Base-by-base conservation (phyloP, 2,329 filamentous ascomycete genomes). In the Aureobasidium mangrovei region DNA sequence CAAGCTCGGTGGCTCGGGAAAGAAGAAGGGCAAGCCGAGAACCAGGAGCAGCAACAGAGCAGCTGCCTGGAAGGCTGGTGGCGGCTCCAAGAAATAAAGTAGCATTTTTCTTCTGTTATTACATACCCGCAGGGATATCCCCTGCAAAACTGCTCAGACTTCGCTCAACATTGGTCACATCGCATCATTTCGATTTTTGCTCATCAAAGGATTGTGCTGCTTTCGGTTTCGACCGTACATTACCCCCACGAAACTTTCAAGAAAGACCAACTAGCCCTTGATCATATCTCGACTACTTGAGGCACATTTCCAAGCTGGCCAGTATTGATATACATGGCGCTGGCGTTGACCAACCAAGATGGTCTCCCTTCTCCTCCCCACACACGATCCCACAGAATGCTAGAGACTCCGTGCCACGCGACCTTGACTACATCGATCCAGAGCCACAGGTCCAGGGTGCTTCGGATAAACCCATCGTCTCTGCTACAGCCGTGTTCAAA, bases 401-500 rank as follows among this genome's bases (percentile, higher is more conserved):
- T 78, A 35, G 74, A 69, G 0, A 79, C 54, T 2, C 81, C 79
- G 60, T 77, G 76, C 52, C 75, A 72, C 4, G 78, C 40, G 8
- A 83, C 73, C 42, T 71, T 70, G 1, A 74, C 61, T 1, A 78
- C 65, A 62, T 79, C 76, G 46, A 75, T 63, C 80, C 80, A 82
- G 8, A 74, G 56, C 38, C 62, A 54, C 4, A 67, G 57, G 54
- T 70, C 69, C 6, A 74, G 42, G 26, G 73, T 42, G 1, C 70
- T 70, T 33, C 62, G 60, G 7, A 70, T 58, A 46, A 73, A 60
- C 1, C 70, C 69, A 12, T 65, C 64, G 47, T 71, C 60, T 7
- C 71, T 67, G 2, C 65, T 64, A 64, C 78, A 74, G 27, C 88
- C 74, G n/a, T 74, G 72, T 69, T 91, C 88, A 69, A 88, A 90